These are phyloP conservation scores for Acer campestre DNA, from an alignment of 345 rosid genomes.

Conservation along the genomic window DNA sequence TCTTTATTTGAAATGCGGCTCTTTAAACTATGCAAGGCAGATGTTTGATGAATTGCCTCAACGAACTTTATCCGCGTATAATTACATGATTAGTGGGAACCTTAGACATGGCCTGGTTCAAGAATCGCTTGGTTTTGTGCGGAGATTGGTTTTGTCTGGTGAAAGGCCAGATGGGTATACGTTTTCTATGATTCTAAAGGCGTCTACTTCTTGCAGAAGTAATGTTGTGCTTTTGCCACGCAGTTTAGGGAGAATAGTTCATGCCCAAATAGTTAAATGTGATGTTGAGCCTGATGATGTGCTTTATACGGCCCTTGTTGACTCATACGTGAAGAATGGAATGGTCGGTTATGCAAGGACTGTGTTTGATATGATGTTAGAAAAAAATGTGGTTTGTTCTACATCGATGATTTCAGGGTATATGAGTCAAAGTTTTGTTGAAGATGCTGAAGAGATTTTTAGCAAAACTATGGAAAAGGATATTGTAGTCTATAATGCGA, in stretches of 20 bases:
- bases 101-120: conserved; percentile 47
- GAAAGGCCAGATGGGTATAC: conserved; percentile 77
- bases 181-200: conserved; percentile 82
- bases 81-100: conserved; percentile 74
- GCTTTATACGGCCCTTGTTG: conserved; percentile 71
- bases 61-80: conserved; percentile 73
- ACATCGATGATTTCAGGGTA: conserved; percentile 92
- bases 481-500: conserved; percentile 83
- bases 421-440: conserved; percentile 61
- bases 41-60: conserved; percentile 76
- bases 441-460: conserved; percentile 71
- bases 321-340: conserved; percentile 74
- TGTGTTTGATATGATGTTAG: conserved; percentile 72
- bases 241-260: conserved; percentile 50
- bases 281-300: conserved; percentile 70
- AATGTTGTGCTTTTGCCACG: conserved; percentile 28
- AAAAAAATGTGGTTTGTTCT: conserved; percentile 67
- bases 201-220: conserved; percentile 44
- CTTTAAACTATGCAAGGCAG: conserved; percentile 57
- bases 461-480: conserved; percentile 54
- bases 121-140: conserved; percentile 46
- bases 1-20: conserved; percentile 53
- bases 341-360: conserved; percentile 62
- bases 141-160: conserved; percentile 48
- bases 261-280: conserved; percentile 59